Percentiles rank a stretch among this genome's conserved stretches.
Conservation (phyloP, 257 asterid genomes). For the Ajuga chamaepitys region DNA sequence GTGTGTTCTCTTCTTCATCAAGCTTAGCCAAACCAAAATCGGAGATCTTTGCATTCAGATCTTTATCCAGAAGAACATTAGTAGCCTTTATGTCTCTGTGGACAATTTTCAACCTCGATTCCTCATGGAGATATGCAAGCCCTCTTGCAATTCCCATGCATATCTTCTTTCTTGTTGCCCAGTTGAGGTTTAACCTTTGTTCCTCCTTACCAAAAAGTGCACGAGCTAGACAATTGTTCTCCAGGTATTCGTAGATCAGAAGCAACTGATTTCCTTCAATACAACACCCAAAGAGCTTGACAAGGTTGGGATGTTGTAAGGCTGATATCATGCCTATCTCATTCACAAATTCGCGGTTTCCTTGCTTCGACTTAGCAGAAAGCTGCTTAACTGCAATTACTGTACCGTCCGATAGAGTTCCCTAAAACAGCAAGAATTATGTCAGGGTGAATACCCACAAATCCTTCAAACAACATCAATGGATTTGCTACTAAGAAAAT, state of each 20-base stretch:
- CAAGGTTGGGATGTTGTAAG: constrained; percentile 68
- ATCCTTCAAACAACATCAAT: too few relatives aligned
- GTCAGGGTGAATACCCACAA: background rate
- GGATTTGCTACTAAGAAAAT: too few relatives aligned
- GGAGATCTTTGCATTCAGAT: constrained; percentile 64
- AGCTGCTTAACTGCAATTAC: constrained; percentile 77
- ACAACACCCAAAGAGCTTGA: constrained; percentile 72
- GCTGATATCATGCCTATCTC: constrained; percentile 89
- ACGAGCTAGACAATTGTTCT: constrained; percentile 75
- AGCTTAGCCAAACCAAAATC: constrained; percentile 89
- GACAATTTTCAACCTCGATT: constrained; percentile 74
- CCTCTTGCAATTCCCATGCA: constrained; percentile 69
- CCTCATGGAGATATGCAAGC: constrained; percentile 79
- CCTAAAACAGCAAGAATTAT: constrained; percentile 26
- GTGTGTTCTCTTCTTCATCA: constrained; percentile 73
- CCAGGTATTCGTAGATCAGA: constrained; percentile 63
- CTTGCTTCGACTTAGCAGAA: constrained; percentile 75
- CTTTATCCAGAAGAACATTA: constrained; percentile 68
- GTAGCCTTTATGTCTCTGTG: constrained; percentile 82
- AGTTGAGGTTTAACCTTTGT: constrained; percentile 46
- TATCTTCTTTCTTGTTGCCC: constrained; percentile 56
- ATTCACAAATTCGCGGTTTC: constrained; percentile 69
- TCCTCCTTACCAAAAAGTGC: constrained; percentile 72
- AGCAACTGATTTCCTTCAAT: constrained; percentile 65
- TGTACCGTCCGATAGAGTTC: constrained; percentile 43